Conservation (phyloP, 371 early-diverging fungal species). For the Smittium culicis region DNA sequence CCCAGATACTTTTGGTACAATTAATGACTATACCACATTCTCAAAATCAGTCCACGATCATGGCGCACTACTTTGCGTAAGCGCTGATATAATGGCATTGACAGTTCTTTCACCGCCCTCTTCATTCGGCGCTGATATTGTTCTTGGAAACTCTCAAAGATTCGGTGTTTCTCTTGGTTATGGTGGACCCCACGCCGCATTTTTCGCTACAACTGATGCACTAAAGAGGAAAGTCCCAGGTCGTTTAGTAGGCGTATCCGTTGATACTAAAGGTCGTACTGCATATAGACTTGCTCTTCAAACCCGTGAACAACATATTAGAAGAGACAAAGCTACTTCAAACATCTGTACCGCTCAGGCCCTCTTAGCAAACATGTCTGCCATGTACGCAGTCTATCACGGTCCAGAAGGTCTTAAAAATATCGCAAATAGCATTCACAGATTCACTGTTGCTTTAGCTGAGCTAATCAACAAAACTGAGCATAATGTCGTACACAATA, state of each 20-base stretch:
- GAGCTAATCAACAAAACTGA: constrained; percentile 53
- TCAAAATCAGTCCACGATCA: constrained; percentile 58
- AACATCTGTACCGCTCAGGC: constrained; percentile 91
- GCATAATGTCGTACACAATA: constrained; percentile 57
- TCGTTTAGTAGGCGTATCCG: constrained; percentile 86
- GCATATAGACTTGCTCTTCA: constrained; percentile 93
- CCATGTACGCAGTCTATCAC: constrained; percentile 78
- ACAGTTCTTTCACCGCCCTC: constrained; percentile 82
- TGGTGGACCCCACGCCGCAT: constrained; percentile 98
- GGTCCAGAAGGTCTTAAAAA: constrained; percentile 80
- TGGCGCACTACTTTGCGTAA: constrained; percentile 71
- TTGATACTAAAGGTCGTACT: constrained; percentile 68
- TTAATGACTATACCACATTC: constrained; percentile 64
- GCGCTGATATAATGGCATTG: constrained; percentile 88
- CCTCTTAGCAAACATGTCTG: constrained; percentile 35
- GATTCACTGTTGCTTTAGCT: constrained; percentile 71
- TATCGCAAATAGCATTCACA: constrained; percentile 84
- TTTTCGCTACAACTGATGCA: constrained; percentile 83
- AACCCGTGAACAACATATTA: constrained; percentile 96
- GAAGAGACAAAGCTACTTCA: constrained; percentile 93
- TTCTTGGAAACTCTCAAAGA: constrained; percentile 87
- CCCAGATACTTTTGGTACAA: constrained; percentile 75
- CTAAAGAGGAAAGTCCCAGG: constrained; percentile 93
- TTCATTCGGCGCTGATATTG: constrained; percentile 92
- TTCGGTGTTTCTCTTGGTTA: constrained; percentile 96